Percentiles rank a stretch among this genome's conserved stretches.
Conservation (phyloP, 2,329 filamentous ascomycete species). For the Arthroderma uncinatum region DNA sequence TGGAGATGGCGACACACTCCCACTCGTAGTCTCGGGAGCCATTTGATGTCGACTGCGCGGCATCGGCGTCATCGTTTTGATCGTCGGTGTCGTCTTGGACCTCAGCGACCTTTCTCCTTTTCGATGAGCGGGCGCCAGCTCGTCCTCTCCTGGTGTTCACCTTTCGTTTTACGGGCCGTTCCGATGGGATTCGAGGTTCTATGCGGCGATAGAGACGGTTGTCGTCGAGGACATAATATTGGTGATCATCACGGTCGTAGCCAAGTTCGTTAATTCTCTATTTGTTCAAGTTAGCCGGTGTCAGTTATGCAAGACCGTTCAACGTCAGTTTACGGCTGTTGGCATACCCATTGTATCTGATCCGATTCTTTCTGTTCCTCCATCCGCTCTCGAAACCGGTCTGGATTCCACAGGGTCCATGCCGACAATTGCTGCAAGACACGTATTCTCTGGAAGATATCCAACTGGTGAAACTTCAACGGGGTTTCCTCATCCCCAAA, state of each 20-base stretch:
- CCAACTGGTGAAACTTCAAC: constrained; percentile 65
- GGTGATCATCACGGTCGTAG: constrained; percentile 77
- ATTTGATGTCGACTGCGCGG: constrained; percentile 15
- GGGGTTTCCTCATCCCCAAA: constrained; percentile 69
- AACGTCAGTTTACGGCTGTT: neutral
- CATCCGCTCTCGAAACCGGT: constrained; percentile 78
- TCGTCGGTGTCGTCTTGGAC: constrained; percentile 36
- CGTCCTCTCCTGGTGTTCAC: constrained; percentile 53
- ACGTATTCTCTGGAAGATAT: constrained; percentile 64
- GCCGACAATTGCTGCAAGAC: constrained; percentile 80
- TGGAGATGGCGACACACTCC: constrained; percentile 79
- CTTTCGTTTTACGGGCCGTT: constrained; percentile 48
- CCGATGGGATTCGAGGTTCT: constrained; percentile 54
- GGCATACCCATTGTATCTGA: constrained; percentile 68
- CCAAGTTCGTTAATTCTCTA: constrained; percentile 46
- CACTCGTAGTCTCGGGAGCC: constrained; percentile 57
- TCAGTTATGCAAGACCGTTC: neutral
- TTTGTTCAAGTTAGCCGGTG: neutral
- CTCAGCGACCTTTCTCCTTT: constrained; percentile 50
- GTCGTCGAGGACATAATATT: constrained; percentile 86
- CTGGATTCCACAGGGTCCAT: constrained; percentile 79
- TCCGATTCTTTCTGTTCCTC: constrained; percentile 69
- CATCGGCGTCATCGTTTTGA: constrained; percentile 30
- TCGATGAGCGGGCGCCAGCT: constrained; percentile 55
- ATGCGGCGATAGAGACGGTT: constrained; percentile 82